Percentiles rank a stretch among this genome's conserved stretches.
These are phyloP conservation scores for Dicorynia guianensis DNA, from an alignment of 306 rosid genomes.

Conservation along the genomic window DNA sequence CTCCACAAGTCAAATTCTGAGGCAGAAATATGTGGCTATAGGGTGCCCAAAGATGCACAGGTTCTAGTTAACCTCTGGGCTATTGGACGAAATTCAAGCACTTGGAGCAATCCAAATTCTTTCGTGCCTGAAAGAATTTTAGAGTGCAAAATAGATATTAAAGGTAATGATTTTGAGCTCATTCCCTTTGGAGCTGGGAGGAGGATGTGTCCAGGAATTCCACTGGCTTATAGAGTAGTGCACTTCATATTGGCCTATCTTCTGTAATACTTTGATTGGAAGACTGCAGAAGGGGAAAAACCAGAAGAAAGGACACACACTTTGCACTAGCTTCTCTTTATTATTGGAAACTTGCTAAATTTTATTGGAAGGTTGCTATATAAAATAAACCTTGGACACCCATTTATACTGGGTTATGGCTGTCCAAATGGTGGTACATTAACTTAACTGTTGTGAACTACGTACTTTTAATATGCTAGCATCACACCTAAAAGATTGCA, in stretches of 20 bases:
- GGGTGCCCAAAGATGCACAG: conserved; percentile 5
- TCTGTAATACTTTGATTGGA: conserved; percentile 31
- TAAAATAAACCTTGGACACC: too few relatives aligned
- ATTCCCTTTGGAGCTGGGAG: conserved; percentile 44
- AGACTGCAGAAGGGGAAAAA: not conserved
- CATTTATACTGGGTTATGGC: too few relatives aligned
- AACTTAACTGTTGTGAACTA: too few relatives aligned
- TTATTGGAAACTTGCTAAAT: too few relatives aligned
- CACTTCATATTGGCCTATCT: conserved; percentile 34
- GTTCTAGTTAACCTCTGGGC: conserved; percentile 22
- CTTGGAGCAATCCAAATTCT: conserved; percentile 15
- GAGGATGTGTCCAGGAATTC: conserved; percentile 37
- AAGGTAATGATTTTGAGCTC: conserved; percentile 29
- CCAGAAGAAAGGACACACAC: too few relatives aligned
- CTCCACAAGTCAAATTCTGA: too few relatives aligned
- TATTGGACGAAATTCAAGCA: not conserved
- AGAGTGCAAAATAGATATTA: not conserved
- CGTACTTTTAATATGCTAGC: too few relatives aligned
- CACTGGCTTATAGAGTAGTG: conserved; percentile 7
- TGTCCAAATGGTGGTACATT: too few relatives aligned
- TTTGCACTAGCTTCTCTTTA: too few relatives aligned
- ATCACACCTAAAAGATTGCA: too few relatives aligned
- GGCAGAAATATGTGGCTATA: too few relatives aligned
- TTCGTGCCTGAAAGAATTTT: conserved; percentile 42
- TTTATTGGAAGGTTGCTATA: too few relatives aligned